Percentiles rank a stretch among this genome's conserved stretches.
Evolutionary conservation across 2,329 filamentous ascomycete genomes (phyloP).

Genomic region (Myotisia sp.): DNA sequence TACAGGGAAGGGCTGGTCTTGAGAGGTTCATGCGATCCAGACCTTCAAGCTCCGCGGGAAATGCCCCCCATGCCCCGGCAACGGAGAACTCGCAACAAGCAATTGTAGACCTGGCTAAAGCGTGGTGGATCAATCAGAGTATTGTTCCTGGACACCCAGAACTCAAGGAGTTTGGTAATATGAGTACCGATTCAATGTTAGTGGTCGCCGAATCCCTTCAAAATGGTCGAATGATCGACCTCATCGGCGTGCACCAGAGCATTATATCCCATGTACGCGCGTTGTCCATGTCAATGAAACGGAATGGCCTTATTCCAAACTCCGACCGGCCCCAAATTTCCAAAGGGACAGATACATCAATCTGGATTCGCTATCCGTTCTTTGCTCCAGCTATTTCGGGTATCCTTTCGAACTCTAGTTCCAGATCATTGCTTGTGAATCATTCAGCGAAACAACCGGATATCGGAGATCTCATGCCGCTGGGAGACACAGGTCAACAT

Average conservation of each 20-base stretch:
- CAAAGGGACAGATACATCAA: slow-evolving; percentile 62
- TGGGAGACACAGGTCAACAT: slow-evolving; percentile 57
- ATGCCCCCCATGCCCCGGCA: slow-evolving; percentile 27
- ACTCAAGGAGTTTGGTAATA: slow-evolving; percentile 25
- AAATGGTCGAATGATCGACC: slow-evolving; percentile 31
- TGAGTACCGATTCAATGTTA: slow-evolving; percentile 27
- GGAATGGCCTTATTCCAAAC: slow-evolving; percentile 61
- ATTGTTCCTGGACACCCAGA: slow-evolving; percentile 29
- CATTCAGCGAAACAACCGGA: slow-evolving; percentile 28
- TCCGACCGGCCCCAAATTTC: slow-evolving; percentile 49
- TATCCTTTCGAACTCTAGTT: slow-evolving; percentile 48
- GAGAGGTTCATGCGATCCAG: slow-evolving; percentile 57
- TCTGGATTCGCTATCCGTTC: slow-evolving; percentile 67
- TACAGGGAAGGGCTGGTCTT: slow-evolving; percentile 62
- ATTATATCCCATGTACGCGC: slow-evolving; percentile 56
- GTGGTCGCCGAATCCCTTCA: slow-evolving; percentile 31
- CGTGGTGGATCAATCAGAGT: slow-evolving; percentile 57
- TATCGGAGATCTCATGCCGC: slow-evolving; percentile 55
- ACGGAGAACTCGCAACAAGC: slow-evolving; percentile 51
- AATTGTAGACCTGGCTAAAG: slow-evolving; percentile 72
- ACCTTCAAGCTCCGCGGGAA: slow-evolving; percentile 40
- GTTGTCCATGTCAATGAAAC: slow-evolving; percentile 66
- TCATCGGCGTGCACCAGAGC: slow-evolving; percentile 38
- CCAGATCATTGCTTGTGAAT: slow-evolving; percentile 33
- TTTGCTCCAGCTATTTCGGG: slow-evolving; percentile 58